phyloP scores from a whole-genome alignment of 106 monocot species.

The Iris macrosiphon region DNA sequence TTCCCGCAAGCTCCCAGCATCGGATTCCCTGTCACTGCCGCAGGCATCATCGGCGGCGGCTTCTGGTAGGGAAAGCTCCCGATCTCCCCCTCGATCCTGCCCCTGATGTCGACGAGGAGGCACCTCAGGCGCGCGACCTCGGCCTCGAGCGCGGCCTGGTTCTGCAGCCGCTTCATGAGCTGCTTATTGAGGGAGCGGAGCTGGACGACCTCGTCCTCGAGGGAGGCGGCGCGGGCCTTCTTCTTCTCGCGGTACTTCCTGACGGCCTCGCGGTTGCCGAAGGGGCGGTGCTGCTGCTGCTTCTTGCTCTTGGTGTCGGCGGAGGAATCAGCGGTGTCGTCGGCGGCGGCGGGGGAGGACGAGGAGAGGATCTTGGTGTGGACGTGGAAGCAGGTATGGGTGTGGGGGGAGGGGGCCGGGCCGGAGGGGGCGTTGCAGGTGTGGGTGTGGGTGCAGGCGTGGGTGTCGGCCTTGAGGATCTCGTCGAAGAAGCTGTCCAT shows the following conservation, averaged over 20 bases:
- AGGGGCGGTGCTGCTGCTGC: too few relatives aligned
- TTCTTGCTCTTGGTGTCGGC: constrained; percentile 47
- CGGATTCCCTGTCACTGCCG: constrained; percentile 4
- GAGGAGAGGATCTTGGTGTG: constrained; percentile 80
- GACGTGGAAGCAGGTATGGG: constrained; percentile 91
- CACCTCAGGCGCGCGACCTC: constrained; percentile 75
- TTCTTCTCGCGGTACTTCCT: constrained; percentile 86
- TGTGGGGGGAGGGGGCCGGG: constrained; percentile 74
- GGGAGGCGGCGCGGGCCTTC: constrained; percentile 66
- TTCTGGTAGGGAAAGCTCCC: constrained; percentile 85
- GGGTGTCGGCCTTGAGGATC: constrained; percentile 59
- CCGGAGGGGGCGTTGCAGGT: constrained; percentile 87
- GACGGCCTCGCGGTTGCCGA: constrained; percentile 68
- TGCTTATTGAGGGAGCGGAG: constrained; percentile 57
- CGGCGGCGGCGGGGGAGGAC: constrained; percentile 23
- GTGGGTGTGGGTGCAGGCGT: constrained; percentile 90
- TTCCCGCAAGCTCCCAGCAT: constrained; percentile 31
- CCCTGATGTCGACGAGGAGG: constrained; percentile 88
- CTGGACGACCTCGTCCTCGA: constrained; percentile 80
- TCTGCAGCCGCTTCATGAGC: constrained; percentile 57
- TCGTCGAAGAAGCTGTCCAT: constrained; percentile 85
- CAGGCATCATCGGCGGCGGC: constrained; percentile 23
- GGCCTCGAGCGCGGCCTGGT: constrained; percentile 51
- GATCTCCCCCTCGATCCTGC: constrained; percentile 91
- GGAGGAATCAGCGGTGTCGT: constrained; percentile 34